Evolutionary conservation across 2,329 filamentous ascomycete genomes (phyloP).

Genomic region (Cladosporium phlei): DNA sequence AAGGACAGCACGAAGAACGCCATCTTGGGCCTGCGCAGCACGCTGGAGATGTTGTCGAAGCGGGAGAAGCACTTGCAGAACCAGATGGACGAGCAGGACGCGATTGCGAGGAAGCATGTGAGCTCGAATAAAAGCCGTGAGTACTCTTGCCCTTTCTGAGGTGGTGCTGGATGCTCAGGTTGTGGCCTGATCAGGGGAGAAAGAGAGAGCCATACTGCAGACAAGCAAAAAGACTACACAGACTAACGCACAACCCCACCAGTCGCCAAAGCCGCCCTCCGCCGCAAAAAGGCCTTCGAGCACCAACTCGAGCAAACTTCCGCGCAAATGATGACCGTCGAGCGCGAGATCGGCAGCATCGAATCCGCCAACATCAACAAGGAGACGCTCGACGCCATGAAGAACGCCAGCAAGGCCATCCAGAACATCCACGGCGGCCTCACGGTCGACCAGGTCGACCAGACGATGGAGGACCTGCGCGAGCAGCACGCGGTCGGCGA

Average conservation of each 20-base stretch:
- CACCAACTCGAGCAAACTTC: constrained; percentile 86
- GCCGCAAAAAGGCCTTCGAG: constrained; percentile 92
- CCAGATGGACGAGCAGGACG: constrained; percentile 90
- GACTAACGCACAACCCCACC: constrained; percentile 22
- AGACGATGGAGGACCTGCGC: constrained; percentile 86
- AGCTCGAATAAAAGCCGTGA: constrained; percentile 85
- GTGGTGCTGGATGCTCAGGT: neutral
- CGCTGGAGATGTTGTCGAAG: constrained; percentile 97
- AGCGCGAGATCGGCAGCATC: constrained; percentile 94
- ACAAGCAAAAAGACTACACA: neutral
- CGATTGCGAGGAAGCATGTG: constrained; percentile 81
- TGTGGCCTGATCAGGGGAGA: neutral
- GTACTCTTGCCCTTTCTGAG: constrained; percentile 26
- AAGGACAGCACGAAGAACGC: constrained; percentile 97
- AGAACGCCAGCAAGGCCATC: constrained; percentile 86
- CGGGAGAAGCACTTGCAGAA: constrained; percentile 84
- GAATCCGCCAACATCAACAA: constrained; percentile 98
- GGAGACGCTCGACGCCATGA: constrained; percentile 91
- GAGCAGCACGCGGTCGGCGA: constrained; percentile 92
- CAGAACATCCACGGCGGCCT: constrained; percentile 85
- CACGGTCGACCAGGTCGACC: constrained; percentile 89
- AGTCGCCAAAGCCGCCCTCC: constrained; percentile 87
- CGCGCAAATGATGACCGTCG: constrained; percentile 83
- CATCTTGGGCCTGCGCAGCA: constrained; percentile 78
- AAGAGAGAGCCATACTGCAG: neutral